Percentiles rank a stretch among this genome's conserved stretches.
Conservation (phyloP, 2,329 filamentous ascomycete species). For the Orbilia ellipsospora region DNA sequence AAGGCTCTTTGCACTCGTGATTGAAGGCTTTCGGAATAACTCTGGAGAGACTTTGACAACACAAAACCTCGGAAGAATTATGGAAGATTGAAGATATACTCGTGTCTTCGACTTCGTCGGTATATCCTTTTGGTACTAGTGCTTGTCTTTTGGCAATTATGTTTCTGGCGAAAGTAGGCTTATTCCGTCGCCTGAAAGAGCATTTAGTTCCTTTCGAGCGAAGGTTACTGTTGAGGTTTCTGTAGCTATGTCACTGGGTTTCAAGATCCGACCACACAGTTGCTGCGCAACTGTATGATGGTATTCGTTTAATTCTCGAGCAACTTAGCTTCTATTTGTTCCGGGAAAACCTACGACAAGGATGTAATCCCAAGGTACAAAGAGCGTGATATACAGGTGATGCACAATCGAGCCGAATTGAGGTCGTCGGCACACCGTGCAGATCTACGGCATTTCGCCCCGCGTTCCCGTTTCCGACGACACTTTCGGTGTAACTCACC, state of each 20-base stretch:
- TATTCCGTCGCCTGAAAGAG: slow-evolving; percentile 33
- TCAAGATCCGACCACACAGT: too few relatives aligned
- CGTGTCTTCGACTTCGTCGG: slow-evolving; percentile 8
- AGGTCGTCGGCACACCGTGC: not conserved
- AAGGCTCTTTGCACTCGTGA: not conserved
- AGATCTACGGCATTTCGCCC: slow-evolving; percentile 38
- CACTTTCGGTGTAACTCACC: not conserved
- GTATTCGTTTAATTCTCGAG: too few relatives aligned
- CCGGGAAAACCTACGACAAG: not conserved
- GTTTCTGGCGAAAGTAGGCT: slow-evolving; percentile 25
- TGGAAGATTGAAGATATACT: slow-evolving; percentile 28
- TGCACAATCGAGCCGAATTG: too few relatives aligned
- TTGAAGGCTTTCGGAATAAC: slow-evolving; percentile 41
- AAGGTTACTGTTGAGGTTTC: too few relatives aligned
- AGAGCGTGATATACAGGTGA: too few relatives aligned
- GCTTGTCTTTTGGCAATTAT: slow-evolving; percentile 7
- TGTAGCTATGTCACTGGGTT: too few relatives aligned
- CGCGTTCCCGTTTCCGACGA: slow-evolving; percentile 48
- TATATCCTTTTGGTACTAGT: not conserved
- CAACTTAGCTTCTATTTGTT: too few relatives aligned
- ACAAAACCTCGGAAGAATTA: slow-evolving; percentile 44
- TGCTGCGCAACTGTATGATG: too few relatives aligned
- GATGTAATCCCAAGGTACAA: slow-evolving; percentile 2
- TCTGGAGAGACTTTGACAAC: slow-evolving; percentile 50
- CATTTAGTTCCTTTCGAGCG: not conserved